phyloP scores from a whole-genome alignment of 106 monocot genomes.

The Apostasia ramifera region DNA sequence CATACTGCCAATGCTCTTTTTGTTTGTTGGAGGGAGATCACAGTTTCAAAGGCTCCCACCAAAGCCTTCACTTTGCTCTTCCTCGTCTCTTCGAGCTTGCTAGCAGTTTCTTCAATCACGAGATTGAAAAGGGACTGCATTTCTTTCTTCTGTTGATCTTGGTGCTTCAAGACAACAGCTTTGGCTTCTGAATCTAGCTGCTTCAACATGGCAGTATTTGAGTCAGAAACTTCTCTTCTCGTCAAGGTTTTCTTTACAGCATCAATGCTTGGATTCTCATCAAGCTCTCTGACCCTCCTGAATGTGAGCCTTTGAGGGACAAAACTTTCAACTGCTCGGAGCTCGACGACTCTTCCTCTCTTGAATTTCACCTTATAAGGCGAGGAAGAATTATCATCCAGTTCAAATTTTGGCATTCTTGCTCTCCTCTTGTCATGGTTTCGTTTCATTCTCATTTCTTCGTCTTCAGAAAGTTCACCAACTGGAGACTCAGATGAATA shows the following conservation, averaged over 20 bases:
- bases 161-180: slow-evolving; percentile 44
- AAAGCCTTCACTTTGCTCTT: slow-evolving; percentile 95
- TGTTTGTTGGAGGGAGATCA: slow-evolving; percentile 84
- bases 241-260: slow-evolving; percentile 26
- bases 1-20: slow-evolving; percentile 23
- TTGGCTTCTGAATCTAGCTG: slow-evolving; percentile 14
- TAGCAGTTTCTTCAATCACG: slow-evolving; percentile 82
- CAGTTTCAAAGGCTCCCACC: slow-evolving; percentile 96
- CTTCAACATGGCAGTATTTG: slow-evolving; percentile 1
- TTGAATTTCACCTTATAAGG: slow-evolving; percentile 46
- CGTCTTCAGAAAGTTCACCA: not conserved
- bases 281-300: slow-evolving; percentile 28
- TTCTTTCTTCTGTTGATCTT: slow-evolving; percentile 51
- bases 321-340: slow-evolving; percentile 25
- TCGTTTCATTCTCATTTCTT: not conserved
- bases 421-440: slow-evolving; percentile 6
- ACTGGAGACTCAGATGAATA: not conserved
- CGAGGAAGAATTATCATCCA: slow-evolving; percentile 11
- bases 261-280: slow-evolving; percentile 2
- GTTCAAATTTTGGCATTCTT: slow-evolving; percentile 12
- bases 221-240: slow-evolving; percentile 7
- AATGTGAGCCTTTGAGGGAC: slow-evolving; percentile 42
- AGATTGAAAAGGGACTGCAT: slow-evolving; percentile 52
- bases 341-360: slow-evolving; percentile 40
- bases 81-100: slow-evolving; percentile 61